Base-by-base conservation (phyloP, 2,329 filamentous ascomycete species). In the Hirsutella rhossiliensis region DNA sequence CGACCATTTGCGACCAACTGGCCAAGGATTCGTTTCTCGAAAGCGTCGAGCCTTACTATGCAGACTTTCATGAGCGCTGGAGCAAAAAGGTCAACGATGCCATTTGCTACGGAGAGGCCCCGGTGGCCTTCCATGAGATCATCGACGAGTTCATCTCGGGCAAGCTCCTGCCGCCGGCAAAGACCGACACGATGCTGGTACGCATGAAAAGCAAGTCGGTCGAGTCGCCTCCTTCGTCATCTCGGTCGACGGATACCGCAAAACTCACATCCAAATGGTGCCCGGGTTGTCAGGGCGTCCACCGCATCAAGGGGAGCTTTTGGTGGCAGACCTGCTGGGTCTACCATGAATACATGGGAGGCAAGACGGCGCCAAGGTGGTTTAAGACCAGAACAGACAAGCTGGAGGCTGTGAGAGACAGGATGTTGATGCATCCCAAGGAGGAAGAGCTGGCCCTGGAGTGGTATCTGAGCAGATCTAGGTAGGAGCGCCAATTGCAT, bases 261-360 rank as follows among this genome's bases (percentile, higher is more conserved):
- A 18, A n/a, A 11, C 15, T 17, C 15, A 18, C 15, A 7, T n/a
- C n/a, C 11, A 41, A 38, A 23, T 7, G 9, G 15, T 44, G 43
- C 11, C 43, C 43, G 8, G 43, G 38, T n/a, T 41, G 43, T 18
- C n/a, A 41, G 15, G 28, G 17, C 2, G 13, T 36, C 18, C 43
- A 41, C 31, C 43, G n/a, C 38, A 23, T 44, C 27, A 41, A 18
- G 23, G 43, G 23, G 1, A 27, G 29, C 4, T 3, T 13, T 8
- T 44, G 43, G 43, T 44, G 38, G 43, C 13, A 40, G 38, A 29
- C 13, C 11, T 44, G 43, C 17, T 44, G 38, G 38, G 38, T 40
- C 30, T 43, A 32, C 23, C 29, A 39, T 12, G 27, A 18, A 5
- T 40, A 28, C 20, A 15, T 28, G 31, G 39, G 32, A 11, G 32